These are phyloP conservation scores for Decorospora gaudefroyi DNA, from an alignment of 2,329 filamentous ascomycete species.

Conservation along the genomic window DNA sequence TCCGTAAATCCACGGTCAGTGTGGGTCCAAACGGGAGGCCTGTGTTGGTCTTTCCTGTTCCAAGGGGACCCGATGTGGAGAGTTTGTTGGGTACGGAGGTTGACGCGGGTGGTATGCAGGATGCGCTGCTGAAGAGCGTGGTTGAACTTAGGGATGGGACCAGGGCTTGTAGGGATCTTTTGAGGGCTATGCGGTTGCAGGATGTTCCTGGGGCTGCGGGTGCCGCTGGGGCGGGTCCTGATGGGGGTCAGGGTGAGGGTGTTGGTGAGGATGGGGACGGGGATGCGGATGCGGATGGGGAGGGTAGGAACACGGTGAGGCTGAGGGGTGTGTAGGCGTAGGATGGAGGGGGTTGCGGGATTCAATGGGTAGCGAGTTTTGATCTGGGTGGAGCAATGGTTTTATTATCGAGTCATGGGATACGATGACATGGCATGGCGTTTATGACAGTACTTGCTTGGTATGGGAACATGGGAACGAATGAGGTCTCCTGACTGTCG, in stretches of 20 bases:
- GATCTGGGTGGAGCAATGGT: too few species aligned
- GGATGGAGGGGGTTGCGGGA: too few species aligned
- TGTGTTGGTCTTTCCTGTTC: slow-evolving; percentile 43
- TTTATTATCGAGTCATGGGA: too few species aligned
- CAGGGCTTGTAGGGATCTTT: slow-evolving; percentile 35
- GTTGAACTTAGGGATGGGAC: slow-evolving; percentile 40
- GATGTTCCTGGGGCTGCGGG: too few species aligned
- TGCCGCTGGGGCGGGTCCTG: too few species aligned
- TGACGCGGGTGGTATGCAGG: slow-evolving; percentile 27
- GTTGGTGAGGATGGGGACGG: slow-evolving; percentile 17
- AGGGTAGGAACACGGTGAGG: slow-evolving; percentile 15
- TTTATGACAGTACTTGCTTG: too few species aligned
- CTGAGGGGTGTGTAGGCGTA: too few species aligned
- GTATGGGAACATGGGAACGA: too few species aligned
- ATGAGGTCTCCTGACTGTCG: too few species aligned
- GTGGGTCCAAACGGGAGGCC: slow-evolving; percentile 41
- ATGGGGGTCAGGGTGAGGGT: too few species aligned
- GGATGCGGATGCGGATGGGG: slow-evolving; percentile 6
- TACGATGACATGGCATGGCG: too few species aligned
- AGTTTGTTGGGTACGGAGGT: slow-evolving; percentile 26
- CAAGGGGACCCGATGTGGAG: slow-evolving; percentile 37
- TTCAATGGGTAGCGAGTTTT: too few species aligned
- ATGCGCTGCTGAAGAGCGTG: slow-evolving; percentile 39
- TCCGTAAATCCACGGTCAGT: slow-evolving; percentile 29
- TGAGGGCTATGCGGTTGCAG: slow-evolving; percentile 40